Conservation (phyloP, 768 basidiomycete species). For the Hericium erinaceus region DNA sequence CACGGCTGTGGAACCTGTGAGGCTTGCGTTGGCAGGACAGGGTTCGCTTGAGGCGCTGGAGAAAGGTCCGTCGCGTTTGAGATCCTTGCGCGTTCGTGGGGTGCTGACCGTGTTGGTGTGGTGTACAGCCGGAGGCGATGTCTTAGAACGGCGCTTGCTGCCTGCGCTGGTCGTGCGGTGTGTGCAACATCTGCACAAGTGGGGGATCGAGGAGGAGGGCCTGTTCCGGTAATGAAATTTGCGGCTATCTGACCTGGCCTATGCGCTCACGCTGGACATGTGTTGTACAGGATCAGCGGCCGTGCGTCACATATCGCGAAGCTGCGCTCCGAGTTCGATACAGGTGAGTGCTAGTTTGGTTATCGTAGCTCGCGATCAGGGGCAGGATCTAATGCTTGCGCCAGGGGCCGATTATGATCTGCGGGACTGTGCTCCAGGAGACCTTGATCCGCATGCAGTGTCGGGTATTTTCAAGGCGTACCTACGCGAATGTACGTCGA, state of each 20-base stretch:
- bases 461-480: constrained; percentile 90
- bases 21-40: constrained; percentile 4
- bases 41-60: constrained; percentile 3
- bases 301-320: constrained; percentile 72
- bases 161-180: constrained; percentile 78
- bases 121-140: not conserved
- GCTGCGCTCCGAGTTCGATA: constrained; percentile 75
- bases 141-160: constrained; percentile 28
- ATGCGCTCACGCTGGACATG: not conserved
- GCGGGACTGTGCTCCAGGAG: constrained; percentile 65
- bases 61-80: not conserved
- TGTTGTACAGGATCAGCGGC: constrained; percentile 59
- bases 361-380: constrained; percentile 1
- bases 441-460: constrained; percentile 91
- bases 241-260: not conserved
- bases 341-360: constrained; percentile 34
- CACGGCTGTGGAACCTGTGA: constrained; percentile 35
- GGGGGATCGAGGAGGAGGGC: constrained; percentile 84
- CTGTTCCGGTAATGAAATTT: constrained; percentile 58
- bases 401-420: constrained; percentile 84
- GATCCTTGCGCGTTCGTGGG: constrained; percentile 5
- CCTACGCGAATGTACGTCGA: constrained; percentile 76
- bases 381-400: not conserved
- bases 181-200: constrained; percentile 69
- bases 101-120: constrained; percentile 1